Percentiles rank a stretch among this genome's conserved stretches.
Conservation (phyloP, 768 basidiomycete species). For the Fistulinella prunicolor region DNA sequence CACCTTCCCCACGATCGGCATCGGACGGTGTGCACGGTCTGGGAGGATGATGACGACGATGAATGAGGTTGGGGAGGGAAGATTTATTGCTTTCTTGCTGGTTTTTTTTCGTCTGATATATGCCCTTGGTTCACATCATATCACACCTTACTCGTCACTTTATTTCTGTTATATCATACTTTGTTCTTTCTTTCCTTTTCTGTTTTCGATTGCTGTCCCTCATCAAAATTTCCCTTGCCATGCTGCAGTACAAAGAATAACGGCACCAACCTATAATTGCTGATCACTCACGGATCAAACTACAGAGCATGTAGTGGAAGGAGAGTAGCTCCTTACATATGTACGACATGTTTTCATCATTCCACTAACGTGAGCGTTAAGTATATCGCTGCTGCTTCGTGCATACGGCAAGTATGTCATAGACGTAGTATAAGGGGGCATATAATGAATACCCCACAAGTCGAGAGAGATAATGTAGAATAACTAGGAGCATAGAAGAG, state of each 20-base stretch:
- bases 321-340: too few relatives aligned
- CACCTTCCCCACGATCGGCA: constrained; percentile 18
- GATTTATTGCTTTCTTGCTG: neutral
- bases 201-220: too few relatives aligned
- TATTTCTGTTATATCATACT: constrained; percentile 10
- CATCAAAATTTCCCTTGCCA: too few relatives aligned
- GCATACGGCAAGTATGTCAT: neutral
- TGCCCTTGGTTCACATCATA: constrained; percentile 7
- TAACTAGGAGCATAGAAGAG: neutral
- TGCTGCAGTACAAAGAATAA: too few relatives aligned
- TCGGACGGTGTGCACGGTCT: constrained; percentile 8
- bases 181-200: too few relatives aligned
- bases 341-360: too few relatives aligned
- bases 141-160: constrained; percentile 28
- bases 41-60: constrained; percentile 18
- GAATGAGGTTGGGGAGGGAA: neutral
- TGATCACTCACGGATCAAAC: too few relatives aligned
- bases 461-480: neutral
- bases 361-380: too few relatives aligned
- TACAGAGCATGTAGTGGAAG: too few relatives aligned
- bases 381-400: too few relatives aligned
- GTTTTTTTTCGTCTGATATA: neutral
- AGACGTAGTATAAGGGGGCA: neutral
- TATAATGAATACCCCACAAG: neutral
- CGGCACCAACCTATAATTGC: too few relatives aligned